Evolutionary conservation across 2,329 filamentous ascomycete genomes (phyloP), one percentile per base, ranked within the genome.

Genomic region (Cytospora mali): DNA sequence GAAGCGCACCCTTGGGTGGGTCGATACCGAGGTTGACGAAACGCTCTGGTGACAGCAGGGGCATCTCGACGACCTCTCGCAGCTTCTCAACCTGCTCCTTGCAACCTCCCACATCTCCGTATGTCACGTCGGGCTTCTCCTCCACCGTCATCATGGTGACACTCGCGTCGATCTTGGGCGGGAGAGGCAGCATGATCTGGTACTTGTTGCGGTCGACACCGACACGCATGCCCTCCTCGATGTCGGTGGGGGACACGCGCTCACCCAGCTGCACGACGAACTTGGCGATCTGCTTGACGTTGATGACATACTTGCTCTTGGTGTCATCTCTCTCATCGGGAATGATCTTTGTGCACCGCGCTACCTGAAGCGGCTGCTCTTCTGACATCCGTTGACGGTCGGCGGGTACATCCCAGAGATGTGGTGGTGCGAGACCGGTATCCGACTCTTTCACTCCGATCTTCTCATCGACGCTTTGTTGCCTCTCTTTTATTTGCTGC

Each of bases 81-180:
- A 99, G 86, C 84, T 99, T 99, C 83, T 99, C 95, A 48, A 99
- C 97, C 79, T 99, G 95, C 79, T 99, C 95, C 80, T 99, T 99
- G 86, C 93, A 98, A 62, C 95, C 95, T 79, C 95, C 95, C 48
- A 99, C 94, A 81, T 99, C 95, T 70, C 95, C 95, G 72, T 99
- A 99, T 66, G 95, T 99, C 66, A 99, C 95, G 76, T 99, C 95
- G 18, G 95, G 95, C 83, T 99, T 99, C 81, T 99, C 95, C 81
- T 99, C 95, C 68, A 99, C 95, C 56, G 95, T 98, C 95, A 99
- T 99, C 95, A 99, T 99, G 46, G 95, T 99, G 69, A 99, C 95
- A 70, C 92, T 97, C 59, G 95, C 94, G 74, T 99, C 95, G 80
- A 99, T 99, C 84, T 98, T 99, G 39, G 95, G 95, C 50, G 95